Conservation (phyloP, 1,139 yeast species). For the Schwanniomyces etchellsii region DNA sequence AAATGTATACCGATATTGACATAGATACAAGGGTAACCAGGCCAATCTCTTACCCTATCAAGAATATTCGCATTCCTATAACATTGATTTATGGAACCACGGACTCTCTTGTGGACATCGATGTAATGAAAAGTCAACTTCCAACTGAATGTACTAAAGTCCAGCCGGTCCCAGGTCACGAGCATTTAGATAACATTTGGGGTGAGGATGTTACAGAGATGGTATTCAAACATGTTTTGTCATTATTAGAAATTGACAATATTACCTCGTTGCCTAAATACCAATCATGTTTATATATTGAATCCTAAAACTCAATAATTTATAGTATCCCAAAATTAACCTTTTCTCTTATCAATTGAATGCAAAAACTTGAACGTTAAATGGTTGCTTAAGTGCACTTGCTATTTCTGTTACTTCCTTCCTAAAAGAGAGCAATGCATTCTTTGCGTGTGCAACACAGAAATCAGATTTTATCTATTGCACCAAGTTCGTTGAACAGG, state of each 20-base stretch:
- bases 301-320: no score
- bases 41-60: constrained; percentile 40
- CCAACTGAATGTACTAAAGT: constrained; percentile 29
- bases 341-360: no score
- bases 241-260: constrained; percentile 19
- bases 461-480: background rate
- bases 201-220: constrained; percentile 56
- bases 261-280: background rate
- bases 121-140: constrained; percentile 60
- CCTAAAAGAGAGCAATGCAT: background rate
- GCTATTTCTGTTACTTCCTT: background rate
- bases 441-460: background rate
- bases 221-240: constrained; percentile 44
- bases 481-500: background rate
- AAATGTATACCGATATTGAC: constrained; percentile 71
- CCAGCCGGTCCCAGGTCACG: constrained; percentile 57
- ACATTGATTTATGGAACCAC: constrained; percentile 70
- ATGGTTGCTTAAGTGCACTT: no score
- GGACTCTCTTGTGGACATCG: constrained; percentile 83
- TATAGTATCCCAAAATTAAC: no score
- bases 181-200: constrained; percentile 89
- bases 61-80: constrained; percentile 64
- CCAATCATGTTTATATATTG: background rate
- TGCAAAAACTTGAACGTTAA: no score
- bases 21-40: constrained; percentile 17